A percentile compares a stretch with the other conserved stretches of the same genome.
phyloP scores from a whole-genome alignment of 2,329 filamentous ascomycete genomes.

The Trichoderma semiorbis region DNA sequence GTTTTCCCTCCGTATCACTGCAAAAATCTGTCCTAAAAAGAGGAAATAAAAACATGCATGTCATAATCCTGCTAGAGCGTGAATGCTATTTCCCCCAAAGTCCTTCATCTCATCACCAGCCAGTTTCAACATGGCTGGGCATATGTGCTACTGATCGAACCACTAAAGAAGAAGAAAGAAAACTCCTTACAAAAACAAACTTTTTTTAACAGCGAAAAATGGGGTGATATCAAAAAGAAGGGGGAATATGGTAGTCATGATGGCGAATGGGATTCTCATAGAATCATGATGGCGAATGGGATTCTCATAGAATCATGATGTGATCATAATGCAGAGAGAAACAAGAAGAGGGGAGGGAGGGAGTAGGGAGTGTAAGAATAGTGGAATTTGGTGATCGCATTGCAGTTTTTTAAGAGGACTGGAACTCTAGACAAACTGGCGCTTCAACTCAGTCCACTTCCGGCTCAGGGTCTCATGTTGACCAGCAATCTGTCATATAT shows the following conservation, averaged over 20 bases:
- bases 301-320: neutral
- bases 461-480: slow-evolving; percentile 69
- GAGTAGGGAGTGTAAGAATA: slow-evolving; percentile 6
- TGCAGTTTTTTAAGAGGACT: neutral
- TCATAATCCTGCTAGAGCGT: slow-evolving; percentile 14
- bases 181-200: slow-evolving; percentile 3
- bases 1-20: neutral
- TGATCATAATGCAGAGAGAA: slow-evolving; percentile 8
- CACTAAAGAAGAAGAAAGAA: neutral
- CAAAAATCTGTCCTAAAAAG: slow-evolving; percentile 14
- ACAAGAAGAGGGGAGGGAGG: neutral
- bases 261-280: neutral
- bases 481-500: slow-evolving; percentile 58
- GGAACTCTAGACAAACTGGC: slow-evolving; percentile 47
- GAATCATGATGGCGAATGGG: neutral
- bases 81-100: slow-evolving; percentile 8
- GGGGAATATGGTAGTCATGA: neutral
- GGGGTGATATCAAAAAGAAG: neutral
- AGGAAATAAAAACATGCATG: slow-evolving; percentile 12
- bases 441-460: slow-evolving; percentile 72
- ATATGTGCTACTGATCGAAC: slow-evolving; percentile 5
- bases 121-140: neutral
- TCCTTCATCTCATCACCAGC: slow-evolving; percentile 17
- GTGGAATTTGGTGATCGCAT: neutral
- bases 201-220: slow-evolving; percentile 3